Evolutionary conservation across 2,329 filamentous ascomycete genomes (phyloP).

Genomic region (Endocalyx cinctus): DNA sequence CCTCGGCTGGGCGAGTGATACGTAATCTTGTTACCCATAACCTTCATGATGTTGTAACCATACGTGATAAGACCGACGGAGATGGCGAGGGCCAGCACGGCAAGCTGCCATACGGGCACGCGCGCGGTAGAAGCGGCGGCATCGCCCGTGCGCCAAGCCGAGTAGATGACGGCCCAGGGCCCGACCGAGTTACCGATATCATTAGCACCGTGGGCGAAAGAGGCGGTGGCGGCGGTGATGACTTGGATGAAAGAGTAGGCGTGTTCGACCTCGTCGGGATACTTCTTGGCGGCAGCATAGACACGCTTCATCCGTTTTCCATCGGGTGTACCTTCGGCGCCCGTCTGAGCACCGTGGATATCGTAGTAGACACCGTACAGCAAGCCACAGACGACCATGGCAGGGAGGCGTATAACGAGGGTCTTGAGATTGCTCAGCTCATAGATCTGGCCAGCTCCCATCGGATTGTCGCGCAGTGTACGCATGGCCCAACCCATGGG

Average conservation of each 20-base stretch:
- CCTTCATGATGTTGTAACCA: constrained; percentile 82
- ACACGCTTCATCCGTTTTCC: constrained; percentile 66
- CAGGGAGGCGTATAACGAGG: constrained; percentile 61
- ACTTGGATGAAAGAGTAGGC: constrained; percentile 64
- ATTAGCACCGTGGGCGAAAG: constrained; percentile 73
- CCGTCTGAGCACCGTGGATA: constrained; percentile 71
- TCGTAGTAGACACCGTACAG: constrained; percentile 79
- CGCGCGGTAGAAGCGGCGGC: constrained; percentile 57
- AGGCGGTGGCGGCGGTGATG: constrained; percentile 65
- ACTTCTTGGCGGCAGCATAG: constrained; percentile 60
- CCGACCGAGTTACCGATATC: constrained; percentile 70
- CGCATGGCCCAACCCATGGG: constrained; percentile 84
- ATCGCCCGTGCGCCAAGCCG: constrained; percentile 60
- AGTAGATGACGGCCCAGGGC: constrained; percentile 66
- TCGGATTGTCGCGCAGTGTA: constrained; percentile 66
- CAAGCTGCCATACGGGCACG: constrained; percentile 73
- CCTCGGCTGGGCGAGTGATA: constrained; percentile 30
- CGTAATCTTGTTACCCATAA: constrained; percentile 61
- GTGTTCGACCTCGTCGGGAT: constrained; percentile 66
- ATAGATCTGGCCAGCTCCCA: constrained; percentile 69
- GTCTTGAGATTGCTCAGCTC: constrained; percentile 67
- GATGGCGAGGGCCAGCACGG: constrained; percentile 60
- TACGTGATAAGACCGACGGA: constrained; percentile 68
- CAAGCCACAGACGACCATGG: constrained; percentile 55
- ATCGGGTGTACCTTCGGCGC: constrained; percentile 67